Evolutionary conservation across 2,329 filamentous ascomycete species (phyloP).

Genomic region (Colletotrichum echinochloae): DNA sequence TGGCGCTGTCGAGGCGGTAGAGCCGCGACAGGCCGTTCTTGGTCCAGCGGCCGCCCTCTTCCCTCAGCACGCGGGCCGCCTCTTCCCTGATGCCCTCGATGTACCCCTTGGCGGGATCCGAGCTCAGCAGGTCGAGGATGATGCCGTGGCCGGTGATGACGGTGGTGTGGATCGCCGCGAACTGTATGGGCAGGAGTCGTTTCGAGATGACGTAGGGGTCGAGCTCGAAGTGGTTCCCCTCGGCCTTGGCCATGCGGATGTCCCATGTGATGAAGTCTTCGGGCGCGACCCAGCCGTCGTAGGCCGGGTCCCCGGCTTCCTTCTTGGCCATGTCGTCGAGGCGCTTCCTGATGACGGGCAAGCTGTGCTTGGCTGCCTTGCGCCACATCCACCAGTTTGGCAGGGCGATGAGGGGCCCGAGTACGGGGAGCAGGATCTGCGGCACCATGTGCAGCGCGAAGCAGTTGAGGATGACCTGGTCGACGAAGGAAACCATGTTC

Average conservation of each 20-base stretch:
- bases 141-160: slow-evolving; percentile 62
- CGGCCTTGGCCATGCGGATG: slow-evolving; percentile 62
- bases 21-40: slow-evolving; percentile 58
- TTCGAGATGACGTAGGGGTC: slow-evolving; percentile 61
- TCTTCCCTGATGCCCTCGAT: slow-evolving; percentile 59
- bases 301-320: slow-evolving; percentile 53
- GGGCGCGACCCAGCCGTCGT: slow-evolving; percentile 57
- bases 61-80: slow-evolving; percentile 48
- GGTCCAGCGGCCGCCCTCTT: slow-evolving; percentile 58
- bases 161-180: slow-evolving; percentile 70
- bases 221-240: slow-evolving; percentile 57
- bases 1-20: slow-evolving; percentile 61
- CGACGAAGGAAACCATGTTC: slow-evolving; percentile 62
- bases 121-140: slow-evolving; percentile 60
- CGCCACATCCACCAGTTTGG: slow-evolving; percentile 62
- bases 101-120: slow-evolving; percentile 50
- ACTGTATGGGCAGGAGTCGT: slow-evolving; percentile 66
- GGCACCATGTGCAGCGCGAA: slow-evolving; percentile 61
- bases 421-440: slow-evolving; percentile 59
- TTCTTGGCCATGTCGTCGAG: slow-evolving; percentile 59
- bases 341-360: slow-evolving; percentile 63
- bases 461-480: slow-evolving; percentile 59
- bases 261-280: slow-evolving; percentile 71
- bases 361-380: slow-evolving; percentile 54
- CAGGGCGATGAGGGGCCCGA: slow-evolving; percentile 59